Evolutionary conservation across 768 basidiomycete genomes (phyloP).

Genomic region (Pulveroboletus frians): DNA sequence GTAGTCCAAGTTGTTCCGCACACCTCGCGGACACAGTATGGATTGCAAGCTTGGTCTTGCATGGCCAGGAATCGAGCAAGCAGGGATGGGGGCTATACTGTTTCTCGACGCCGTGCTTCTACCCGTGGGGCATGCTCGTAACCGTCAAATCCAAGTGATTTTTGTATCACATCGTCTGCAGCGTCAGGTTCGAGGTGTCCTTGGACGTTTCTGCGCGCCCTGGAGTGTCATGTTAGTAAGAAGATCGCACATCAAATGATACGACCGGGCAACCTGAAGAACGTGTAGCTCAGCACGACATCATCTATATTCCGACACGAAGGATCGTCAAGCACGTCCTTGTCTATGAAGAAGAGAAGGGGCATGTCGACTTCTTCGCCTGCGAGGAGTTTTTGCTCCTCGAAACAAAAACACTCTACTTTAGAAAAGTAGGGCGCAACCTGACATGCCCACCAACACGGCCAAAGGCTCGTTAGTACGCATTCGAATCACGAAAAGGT

Average conservation of each 20-base stretch:
- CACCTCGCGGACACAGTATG: background rate
- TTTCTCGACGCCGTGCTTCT: conserved; percentile 17
- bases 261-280: conserved; percentile 67
- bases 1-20: background rate
- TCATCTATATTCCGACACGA: conserved; percentile 82
- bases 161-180: conserved; percentile 68
- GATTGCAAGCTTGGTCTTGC: background rate
- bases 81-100: background rate
- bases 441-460: conserved; percentile 36
- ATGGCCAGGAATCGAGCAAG: background rate
- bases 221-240: conserved; percentile 28
- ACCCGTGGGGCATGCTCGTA: conserved; percentile 47
- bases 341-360: conserved; percentile 97
- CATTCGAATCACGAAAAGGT: background rate
- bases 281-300: conserved; percentile 93
- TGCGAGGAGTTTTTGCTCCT: conserved; percentile 92
- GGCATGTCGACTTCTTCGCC: conserved; percentile 98
- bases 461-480: background rate
- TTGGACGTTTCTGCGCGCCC: conserved; percentile 77
- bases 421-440: conserved; percentile 98
- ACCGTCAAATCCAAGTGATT: conserved; percentile 68
- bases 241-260: background rate
- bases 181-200: conserved; percentile 94
- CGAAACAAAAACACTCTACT: conserved; percentile 99
- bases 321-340: conserved; percentile 92